Base-by-base conservation (phyloP, 2,329 filamentous ascomycete species). In the Epichloe sibirici region DNA sequence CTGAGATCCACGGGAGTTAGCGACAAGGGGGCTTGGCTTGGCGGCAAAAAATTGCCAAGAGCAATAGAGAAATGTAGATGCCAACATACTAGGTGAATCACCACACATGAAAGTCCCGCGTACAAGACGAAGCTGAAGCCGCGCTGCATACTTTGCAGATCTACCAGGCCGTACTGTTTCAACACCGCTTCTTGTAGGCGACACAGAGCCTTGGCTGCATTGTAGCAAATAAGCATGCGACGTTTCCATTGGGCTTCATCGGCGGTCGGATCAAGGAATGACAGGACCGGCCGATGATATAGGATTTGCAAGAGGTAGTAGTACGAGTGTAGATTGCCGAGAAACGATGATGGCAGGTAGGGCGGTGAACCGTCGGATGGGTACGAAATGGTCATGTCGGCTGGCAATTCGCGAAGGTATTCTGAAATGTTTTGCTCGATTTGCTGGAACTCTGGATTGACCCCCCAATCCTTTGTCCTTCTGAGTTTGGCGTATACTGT, bases 81-180 rank as follows among this genome's bases (percentile, higher is more conserved):
- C 17, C 21, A n/a, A 78, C 88, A 69, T 75, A 96, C 91, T 69
- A 97, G 70, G 68, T 97, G 90, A 51, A 97, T 78, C 69, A 96
- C 90, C 25, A 91, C 90, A 71, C 90, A 95, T 0, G 89, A 93
- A 45, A 97, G 72, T 28, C 95, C 82, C 52, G 85, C 83, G 63
- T 97, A 97, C n/a, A 97, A 89, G 5, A 88, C 89, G 63, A 95
- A 97, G 68, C 90, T 95, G 65, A 95, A 90, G 40, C 91, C 91
- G 58, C 91, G 80, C 62, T 91, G 85, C 91, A 96, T 96, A 69
- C 85, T 94, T 60, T 93, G 77, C 15, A 97, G 74, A 0, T 90
- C 91, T 15, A 79, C 79, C 55, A 95, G 72, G 3, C 90, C 88
- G 66, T 84, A 95, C 0, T 80, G 78, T 51, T 85, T 78, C 54